Evolutionary conservation across 1,284 basidiomycete genomes (phyloP), one percentile per base, ranked within the genome.

Genomic region (Trametes polyzona): DNA sequence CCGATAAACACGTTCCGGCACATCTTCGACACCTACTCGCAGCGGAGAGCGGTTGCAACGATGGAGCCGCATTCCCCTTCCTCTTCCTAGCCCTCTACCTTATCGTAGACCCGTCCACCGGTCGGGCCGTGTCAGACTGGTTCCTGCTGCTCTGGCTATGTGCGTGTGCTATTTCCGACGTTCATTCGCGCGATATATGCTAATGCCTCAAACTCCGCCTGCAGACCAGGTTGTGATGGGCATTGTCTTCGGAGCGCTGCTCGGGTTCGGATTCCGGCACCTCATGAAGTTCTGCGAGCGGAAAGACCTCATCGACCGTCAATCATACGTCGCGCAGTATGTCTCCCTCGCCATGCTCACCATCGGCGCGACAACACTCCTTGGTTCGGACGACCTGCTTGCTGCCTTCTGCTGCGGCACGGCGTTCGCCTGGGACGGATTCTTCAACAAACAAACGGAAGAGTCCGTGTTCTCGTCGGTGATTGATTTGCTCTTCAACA

Each of bases 391-490:
- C 74, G 95, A 98, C 74, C 83, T 98, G 12, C 81, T 98, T 9
- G 92, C 96, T 11, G 92, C 96, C 0, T 99, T 99, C 71, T 89
- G 90, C 1, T 98, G 96, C 68, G 97, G 97, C 21, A 90, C 92
- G 3, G 95, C 95, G 1, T 99, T 98, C 70, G 97, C 96, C 0
- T 99, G 96, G 96, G 96, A 99, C 66, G 93, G 96, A 61, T 98
- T 97, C 80, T 98, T 98, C 80, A 96, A 96, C 75, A 86, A 89
- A 65, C 95, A 97, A 66, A 99, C 96, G 1, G 96, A 97, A 71
- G 93, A 96, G 71, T 84, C 92, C 26, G 90, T 96, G 65, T 99
- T 99, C 78, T 94, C 91, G 65, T 95, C 92, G 74, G 96, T 99
- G 67, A 94, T 99, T 70, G 96, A 95, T 72, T 74, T 95, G 62